These are phyloP conservation scores for Globisporangium ultimum DNA, from an alignment of 352 stramenopile genomes.

Conservation along the genomic window DNA sequence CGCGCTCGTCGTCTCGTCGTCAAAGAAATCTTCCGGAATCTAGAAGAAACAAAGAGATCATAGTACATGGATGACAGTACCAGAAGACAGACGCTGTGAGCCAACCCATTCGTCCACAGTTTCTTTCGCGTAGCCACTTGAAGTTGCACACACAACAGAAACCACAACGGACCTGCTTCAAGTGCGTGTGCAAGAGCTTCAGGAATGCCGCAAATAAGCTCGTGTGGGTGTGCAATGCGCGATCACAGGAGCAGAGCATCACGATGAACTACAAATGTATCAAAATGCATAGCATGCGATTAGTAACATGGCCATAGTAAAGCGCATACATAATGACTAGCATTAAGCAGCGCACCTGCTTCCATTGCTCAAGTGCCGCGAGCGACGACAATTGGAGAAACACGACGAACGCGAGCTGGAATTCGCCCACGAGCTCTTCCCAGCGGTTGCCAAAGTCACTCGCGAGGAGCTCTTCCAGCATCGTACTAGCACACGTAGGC, in stretches of 20 bases:
- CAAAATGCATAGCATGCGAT: neutral
- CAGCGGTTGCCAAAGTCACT: slow-evolving; percentile 42
- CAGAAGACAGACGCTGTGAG: neutral
- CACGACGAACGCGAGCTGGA: slow-evolving; percentile 92
- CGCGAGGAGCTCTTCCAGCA: slow-evolving; percentile 46
- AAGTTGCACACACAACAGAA: neutral
- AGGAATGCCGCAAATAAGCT: slow-evolving; percentile 62
- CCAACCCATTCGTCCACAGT: neutral
- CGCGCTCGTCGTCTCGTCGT: slow-evolving; percentile 49
- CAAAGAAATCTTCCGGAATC: slow-evolving; percentile 71
- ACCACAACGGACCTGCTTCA: slow-evolving; percentile 40
- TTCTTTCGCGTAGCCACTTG: neutral
- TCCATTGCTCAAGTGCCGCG: slow-evolving; percentile 92
- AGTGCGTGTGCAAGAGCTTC: slow-evolving; percentile 46
- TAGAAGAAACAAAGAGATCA: slow-evolving; percentile 13
- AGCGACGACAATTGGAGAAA: slow-evolving; percentile 94
- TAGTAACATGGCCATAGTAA: neutral
- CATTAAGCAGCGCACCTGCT: slow-evolving; percentile 48
- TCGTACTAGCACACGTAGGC: slow-evolving; percentile 23
- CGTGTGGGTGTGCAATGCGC: slow-evolving; percentile 29
- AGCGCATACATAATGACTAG: too few relatives aligned
- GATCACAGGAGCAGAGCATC: slow-evolving; percentile 62
- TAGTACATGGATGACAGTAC: neutral
- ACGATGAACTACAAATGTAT: slow-evolving; percentile 44
- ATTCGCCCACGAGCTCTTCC: slow-evolving; percentile 87